A percentile compares a stretch with the other conserved stretches of the same genome.
Evolutionary conservation across 179 eudicot species (phyloP).

Genomic region (Spinacia oleracea): DNA sequence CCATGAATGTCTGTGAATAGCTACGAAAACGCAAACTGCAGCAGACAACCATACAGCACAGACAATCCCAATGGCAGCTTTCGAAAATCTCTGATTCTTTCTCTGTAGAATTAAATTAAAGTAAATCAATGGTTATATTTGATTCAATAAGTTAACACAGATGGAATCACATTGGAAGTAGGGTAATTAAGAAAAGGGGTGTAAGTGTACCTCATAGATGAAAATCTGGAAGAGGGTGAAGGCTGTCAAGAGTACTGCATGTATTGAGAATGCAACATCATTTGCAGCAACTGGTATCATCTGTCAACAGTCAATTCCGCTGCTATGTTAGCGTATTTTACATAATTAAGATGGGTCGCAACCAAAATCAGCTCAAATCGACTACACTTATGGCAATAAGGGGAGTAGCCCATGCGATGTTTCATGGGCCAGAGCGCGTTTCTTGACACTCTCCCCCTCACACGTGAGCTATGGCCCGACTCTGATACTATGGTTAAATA

Average conservation of each 20-base stretch:
- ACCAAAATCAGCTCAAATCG: background rate
- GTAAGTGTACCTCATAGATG: conserved; percentile 86
- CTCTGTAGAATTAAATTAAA: conserved; percentile 47
- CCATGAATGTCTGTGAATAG: conserved; percentile 67
- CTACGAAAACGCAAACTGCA: conserved; percentile 59
- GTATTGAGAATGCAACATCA: conserved; percentile 88
- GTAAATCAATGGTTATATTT: background rate
- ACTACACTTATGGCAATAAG: background rate
- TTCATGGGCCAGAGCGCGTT: too few species aligned
- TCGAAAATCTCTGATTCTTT: conserved; percentile 72
- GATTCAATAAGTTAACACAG: background rate
- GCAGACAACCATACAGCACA: conserved; percentile 57
- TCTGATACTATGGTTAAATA: too few species aligned
- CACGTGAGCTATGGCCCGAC: too few species aligned
- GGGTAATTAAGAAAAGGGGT: background rate
- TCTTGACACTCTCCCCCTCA: too few species aligned
- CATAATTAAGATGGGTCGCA: background rate
- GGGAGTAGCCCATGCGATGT: too few species aligned
- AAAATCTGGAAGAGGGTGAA: conserved; percentile 75
- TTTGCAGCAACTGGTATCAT: conserved; percentile 91
- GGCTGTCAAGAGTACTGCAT: conserved; percentile 78
- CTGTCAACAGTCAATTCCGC: conserved; percentile 37
- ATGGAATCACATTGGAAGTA: background rate
- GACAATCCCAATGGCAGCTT: conserved; percentile 47
- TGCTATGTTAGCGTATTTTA: background rate